Conservation (phyloP, 129 eudicot genomes). For the Tagetes patula region DNA sequence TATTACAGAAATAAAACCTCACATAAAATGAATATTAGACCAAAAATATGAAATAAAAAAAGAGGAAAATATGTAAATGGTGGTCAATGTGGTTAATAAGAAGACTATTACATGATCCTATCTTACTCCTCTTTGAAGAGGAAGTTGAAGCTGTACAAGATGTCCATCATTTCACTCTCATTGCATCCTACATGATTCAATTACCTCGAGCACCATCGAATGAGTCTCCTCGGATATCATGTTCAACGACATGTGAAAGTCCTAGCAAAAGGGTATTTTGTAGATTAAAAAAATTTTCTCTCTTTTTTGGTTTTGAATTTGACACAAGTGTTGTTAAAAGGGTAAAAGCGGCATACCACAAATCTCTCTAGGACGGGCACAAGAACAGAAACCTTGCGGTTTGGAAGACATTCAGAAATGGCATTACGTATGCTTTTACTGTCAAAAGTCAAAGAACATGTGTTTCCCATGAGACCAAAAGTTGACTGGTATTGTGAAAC, state of each 20-base stretch:
- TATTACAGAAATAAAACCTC: constrained; percentile 1
- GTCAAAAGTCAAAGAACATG: constrained; percentile 35
- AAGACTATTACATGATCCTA: constrained; percentile 34
- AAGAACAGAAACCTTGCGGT: constrained; percentile 56
- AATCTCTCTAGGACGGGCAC: constrained; percentile 98
- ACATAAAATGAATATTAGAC: constrained; percentile 36
- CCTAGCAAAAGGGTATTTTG: constrained; percentile 44
- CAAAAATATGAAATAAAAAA: constrained; percentile 26
- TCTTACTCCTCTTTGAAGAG: constrained; percentile 23
- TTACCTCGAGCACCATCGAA: constrained; percentile 75
- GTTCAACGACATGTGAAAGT: constrained; percentile 86
- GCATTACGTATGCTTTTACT: constrained; percentile 77
- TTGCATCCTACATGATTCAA: constrained; percentile 81
- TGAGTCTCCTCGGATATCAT: constrained; percentile 96
- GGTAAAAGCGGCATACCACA: constrained; percentile 60
- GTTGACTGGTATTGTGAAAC: not conserved
- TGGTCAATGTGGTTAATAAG: constrained; percentile 32
- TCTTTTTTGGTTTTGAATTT: not conserved
- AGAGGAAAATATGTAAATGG: constrained; percentile 20
- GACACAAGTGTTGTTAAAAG: constrained; percentile 1
- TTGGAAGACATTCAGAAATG: constrained; percentile 80
- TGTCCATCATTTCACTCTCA: constrained; percentile 36
- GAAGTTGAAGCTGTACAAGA: constrained; percentile 48
- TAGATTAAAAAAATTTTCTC: not conserved
- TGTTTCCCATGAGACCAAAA: constrained; percentile 11